A percentile compares a stretch with the other conserved stretches of the same genome.
Conservation (phyloP, 2,329 filamentous ascomycete species). For the Aplosporella prunicola region DNA sequence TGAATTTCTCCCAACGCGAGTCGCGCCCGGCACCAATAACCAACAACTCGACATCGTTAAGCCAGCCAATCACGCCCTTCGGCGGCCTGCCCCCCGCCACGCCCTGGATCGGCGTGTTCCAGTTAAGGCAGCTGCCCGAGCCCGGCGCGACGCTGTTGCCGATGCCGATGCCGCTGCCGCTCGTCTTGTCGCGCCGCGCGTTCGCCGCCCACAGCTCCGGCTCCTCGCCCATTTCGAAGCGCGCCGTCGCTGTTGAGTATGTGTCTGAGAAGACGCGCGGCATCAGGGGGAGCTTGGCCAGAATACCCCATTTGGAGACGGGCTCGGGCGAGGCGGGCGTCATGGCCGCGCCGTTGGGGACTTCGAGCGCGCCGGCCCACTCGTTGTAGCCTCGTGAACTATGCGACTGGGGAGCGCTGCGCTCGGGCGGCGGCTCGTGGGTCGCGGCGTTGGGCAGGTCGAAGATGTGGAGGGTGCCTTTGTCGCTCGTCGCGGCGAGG, state of each 20-base stretch:
- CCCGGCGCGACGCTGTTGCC: slow-evolving; percentile 15
- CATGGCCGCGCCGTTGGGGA: slow-evolving; percentile 8
- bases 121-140: slow-evolving; percentile 24
- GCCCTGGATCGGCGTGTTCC: slow-evolving; percentile 41
- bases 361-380: slow-evolving; percentile 11
- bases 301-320: slow-evolving; percentile 71
- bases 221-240: slow-evolving; percentile 79
- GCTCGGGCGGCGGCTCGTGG: slow-evolving; percentile 11
- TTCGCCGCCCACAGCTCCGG: slow-evolving; percentile 27
- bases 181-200: slow-evolving; percentile 19
- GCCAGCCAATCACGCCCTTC: slow-evolving; percentile 83
- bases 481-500: slow-evolving; percentile 90
- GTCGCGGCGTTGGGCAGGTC: slow-evolving; percentile 52
- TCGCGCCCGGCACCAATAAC: slow-evolving; percentile 73
- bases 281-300: slow-evolving; percentile 74
- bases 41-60: slow-evolving; percentile 60
- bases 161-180: slow-evolving; percentile 13
- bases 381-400: slow-evolving; percentile 12
- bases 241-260: slow-evolving; percentile 72
- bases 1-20: slow-evolving; percentile 81
- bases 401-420: slow-evolving; percentile 13
- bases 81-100: slow-evolving; percentile 51
- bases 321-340: slow-evolving; percentile 21
- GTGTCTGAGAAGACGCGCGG: slow-evolving; percentile 82
- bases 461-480: slow-evolving; percentile 90